Base-by-base conservation (phyloP, 202 grass and related monocot species). In the Brachypodium distachyon region DNA sequence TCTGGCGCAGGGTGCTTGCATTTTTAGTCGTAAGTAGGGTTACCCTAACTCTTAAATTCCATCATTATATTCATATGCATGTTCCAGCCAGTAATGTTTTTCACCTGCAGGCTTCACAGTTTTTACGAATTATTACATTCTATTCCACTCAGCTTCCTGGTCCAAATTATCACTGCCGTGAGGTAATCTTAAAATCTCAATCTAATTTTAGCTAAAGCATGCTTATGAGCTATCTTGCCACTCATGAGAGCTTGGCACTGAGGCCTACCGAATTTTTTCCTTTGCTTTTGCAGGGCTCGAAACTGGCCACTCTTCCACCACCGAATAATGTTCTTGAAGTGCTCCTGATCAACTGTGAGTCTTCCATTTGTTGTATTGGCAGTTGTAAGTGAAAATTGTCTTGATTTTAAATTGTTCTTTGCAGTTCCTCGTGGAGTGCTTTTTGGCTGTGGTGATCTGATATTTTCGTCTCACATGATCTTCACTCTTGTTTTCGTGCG, bases 391-490 rank as follows among this genome's bases (percentile, higher is more conserved):
- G 34, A n/a, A 81, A 25, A 1, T 64, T 59, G 18, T 86, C 31
- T 83, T 83, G 41, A 82, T 74, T 57, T 59, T 51, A 16, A 25
- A 55, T 25, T 85, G 6, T 87, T 73, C 26, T 23, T 87, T 87
- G 70, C 87, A 99, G 96, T 99, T 93, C 96, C 96, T 19, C 87
- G 47, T 28, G 96, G 96, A 83, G 81, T 93, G 47, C 68, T 93
- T 77, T 99, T 95, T 57, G 92, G 96, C 36, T 99, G 96, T 81
- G 96, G 92, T 69, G 96, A 99, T 71, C 79, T 99, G 61, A 99
- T 99, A 84, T 99, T 99, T 90, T 99, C 96, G 27, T 99, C 96
- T 60, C 96, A 96, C 83, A 96, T 99, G 96, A 99, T 99, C 61
- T 99, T 99, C 73, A 93, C 87, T 33, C 81, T 99, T 32, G 96